A percentile compares a stretch with the other conserved stretches of the same genome.
Evolutionary conservation across 768 basidiomycete genomes (phyloP).

Genomic region (Phlebiopsis flavidoalba): DNA sequence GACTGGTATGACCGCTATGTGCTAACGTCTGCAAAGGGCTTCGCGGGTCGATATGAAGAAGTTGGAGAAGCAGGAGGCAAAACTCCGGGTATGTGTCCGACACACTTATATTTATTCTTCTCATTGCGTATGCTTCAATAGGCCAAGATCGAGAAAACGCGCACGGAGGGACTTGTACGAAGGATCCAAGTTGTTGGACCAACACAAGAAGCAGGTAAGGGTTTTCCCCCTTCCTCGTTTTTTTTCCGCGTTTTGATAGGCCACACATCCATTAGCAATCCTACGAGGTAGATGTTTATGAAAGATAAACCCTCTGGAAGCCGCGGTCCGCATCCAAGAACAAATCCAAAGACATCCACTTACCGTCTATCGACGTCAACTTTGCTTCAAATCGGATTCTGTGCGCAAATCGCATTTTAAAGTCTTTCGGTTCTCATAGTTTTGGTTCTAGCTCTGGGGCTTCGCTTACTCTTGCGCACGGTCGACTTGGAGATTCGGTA

Average conservation of each 20-base stretch:
- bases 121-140: conserved; percentile 20
- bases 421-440: conserved; percentile 1
- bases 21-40: conserved; percentile 43
- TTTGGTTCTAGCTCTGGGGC: conserved; percentile 61
- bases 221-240: not conserved
- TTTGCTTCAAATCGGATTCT: conserved; percentile 95
- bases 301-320: conserved; percentile 96
- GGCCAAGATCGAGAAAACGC: conserved; percentile 99
- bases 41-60: conserved; percentile 94
- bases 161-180: conserved; percentile 87
- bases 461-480: conserved; percentile 80
- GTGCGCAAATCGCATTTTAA: conserved; percentile 33
- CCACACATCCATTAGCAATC: conserved; percentile 57
- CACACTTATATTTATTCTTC: not conserved
- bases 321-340: conserved; percentile 72
- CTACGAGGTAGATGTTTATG: conserved; percentile 99
- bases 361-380: conserved; percentile 92
- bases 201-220: conserved; percentile 81
- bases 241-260: not conserved
- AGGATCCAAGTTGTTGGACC: conserved; percentile 91
- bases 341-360: conserved; percentile 96
- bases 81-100: conserved; percentile 64
- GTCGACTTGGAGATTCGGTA: conserved; percentile 89
- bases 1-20: not conserved
- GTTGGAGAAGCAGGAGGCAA: conserved; percentile 95